These are phyloP conservation scores for Hebeloma cylindrosporum DNA, from an alignment of 768 basidiomycete species.

Conservation along the genomic window DNA sequence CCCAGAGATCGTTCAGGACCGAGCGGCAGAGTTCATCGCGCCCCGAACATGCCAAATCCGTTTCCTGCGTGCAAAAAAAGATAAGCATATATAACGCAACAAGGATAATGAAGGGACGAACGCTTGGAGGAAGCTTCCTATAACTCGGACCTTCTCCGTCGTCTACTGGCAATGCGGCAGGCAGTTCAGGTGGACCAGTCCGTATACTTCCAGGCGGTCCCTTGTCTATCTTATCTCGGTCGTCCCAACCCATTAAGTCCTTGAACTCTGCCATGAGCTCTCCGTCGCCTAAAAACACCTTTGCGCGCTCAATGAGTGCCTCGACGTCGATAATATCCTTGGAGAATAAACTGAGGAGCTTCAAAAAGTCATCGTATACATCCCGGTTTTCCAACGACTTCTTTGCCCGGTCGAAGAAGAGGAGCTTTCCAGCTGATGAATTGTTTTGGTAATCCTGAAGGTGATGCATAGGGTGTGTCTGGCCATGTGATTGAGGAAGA, in stretches of 20 bases:
- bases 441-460: slow-evolving; percentile 31
- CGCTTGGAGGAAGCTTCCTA: slow-evolving; percentile 81
- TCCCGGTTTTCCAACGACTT: slow-evolving; percentile 72
- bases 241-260: slow-evolving; percentile 80
- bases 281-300: slow-evolving; percentile 77
- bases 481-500: too few species aligned
- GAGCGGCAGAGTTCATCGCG: slow-evolving; percentile 93
- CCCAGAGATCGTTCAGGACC: slow-evolving; percentile 97
- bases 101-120: slow-evolving; percentile 43
- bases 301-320: slow-evolving; percentile 78
- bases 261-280: slow-evolving; percentile 85
- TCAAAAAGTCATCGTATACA: slow-evolving; percentile 91
- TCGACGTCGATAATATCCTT: slow-evolving; percentile 88
- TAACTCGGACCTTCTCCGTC: slow-evolving; percentile 94
- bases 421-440: slow-evolving; percentile 67
- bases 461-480: slow-evolving; percentile 26
- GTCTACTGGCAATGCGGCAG: slow-evolving; percentile 76
- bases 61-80: slow-evolving; percentile 65
- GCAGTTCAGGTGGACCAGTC: slow-evolving; percentile 72
- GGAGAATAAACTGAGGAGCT: slow-evolving; percentile 86
- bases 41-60: slow-evolving; percentile 87
- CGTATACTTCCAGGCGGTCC: slow-evolving; percentile 80
- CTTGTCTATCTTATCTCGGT: slow-evolving; percentile 57
- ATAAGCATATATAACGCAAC: slow-evolving; percentile 6
- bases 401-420: slow-evolving; percentile 95